Evolutionary conservation across 2,329 filamentous ascomycete species (phyloP), one percentile per base, ranked within the genome.

Genomic region (Sporothrix pallida): DNA sequence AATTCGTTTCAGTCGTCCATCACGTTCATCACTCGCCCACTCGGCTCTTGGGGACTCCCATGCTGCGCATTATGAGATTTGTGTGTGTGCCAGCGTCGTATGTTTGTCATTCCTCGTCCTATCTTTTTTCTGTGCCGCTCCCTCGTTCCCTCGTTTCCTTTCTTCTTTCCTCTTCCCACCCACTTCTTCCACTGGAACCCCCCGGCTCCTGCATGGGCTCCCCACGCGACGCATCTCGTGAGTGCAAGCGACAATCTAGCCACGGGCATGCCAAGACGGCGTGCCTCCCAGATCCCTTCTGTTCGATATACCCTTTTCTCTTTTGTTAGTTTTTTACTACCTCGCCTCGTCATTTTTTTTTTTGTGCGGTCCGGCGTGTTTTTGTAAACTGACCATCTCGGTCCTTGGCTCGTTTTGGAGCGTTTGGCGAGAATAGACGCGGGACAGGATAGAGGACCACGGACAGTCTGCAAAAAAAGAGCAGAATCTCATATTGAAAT

Each of bases 221-320:
- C 67, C 48, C 67, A 70, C 67, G 26, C 67, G 50, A 20, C 20
- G 48, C 31, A 70, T 54, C 50, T 69, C 26, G 48, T 42, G 65
- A 54, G 48, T 23, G 42, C 15, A 52, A 17, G 5, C n/a, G 13
- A 37, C 37, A 71, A 71, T 71, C 69, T 48, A 71, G 69, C 52
- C 37, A 71, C 69, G 69, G 69, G 69, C 69, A 71, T 71, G 69
- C 69, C 54, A 71, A 46, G 17, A 23, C 44, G 26, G 65, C 23
- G 65, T 52, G 65, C 46, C 65, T 68, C 31, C 31, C 31, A 31
- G 31, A 3, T 31, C 31, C 31, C 31, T 31, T 31, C 31, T 31
- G 31, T 37, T 68, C 20, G 20, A 56, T 48, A 50, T 26, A 12
- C 46, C 17, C n/a, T 54, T 23, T 15, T 63, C 15, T 44, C 37